Base-by-base conservation (phyloP, 2,329 filamentous ascomycete genomes). In the Pseudocercospora eumusae region DNA sequence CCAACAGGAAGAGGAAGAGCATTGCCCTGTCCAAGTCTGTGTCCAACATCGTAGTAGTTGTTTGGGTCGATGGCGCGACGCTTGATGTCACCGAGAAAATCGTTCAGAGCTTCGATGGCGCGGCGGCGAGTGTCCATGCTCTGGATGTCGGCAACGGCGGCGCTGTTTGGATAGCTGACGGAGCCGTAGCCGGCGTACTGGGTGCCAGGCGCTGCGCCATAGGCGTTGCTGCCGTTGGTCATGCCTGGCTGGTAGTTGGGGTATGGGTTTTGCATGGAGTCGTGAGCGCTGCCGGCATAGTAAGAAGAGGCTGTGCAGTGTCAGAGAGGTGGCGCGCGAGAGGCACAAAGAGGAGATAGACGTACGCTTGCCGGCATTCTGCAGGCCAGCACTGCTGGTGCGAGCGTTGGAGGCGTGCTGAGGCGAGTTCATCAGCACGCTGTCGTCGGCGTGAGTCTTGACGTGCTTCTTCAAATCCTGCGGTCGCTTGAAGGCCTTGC, bases 381-480 rank as follows among this genome's bases (percentile, higher is more conserved):
- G 66, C 65, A 79, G 71, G 45, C 75, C 73, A 28, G 62, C 66
- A 20, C 57, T 68, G 50, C 69, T 65, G 56, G 60, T 66, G 55
- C 68, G 64, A 18, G 66, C 70, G 40, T 68, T 69, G n/a, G 52
- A 54, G 42, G 69, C 69, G 25, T 86, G 84, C 70, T 87, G 85
- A 3, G 86, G 86, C 49, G 86, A 88, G 70, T 85, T 83, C 64
- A 86, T 81, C 65, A 86, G 81, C 44, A 96, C 91, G 45, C 92
- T 96, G 79, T 97, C 93, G 74, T 98, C 93, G 71, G 93, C 93
- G 75, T 98, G 93, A 4, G 93, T 98, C 87, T 98, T 99, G 78
- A 98, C 92, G 77, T 99, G 95, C 83, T 99, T 99, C 87, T 99
- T 98, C 72, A 99, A 78, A 81, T 99, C 95, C 81, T 99, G 95